These are phyloP conservation scores for Xylariaceae sp. DNA, from an alignment of 2,329 filamentous ascomycete species.

Conservation along the genomic window DNA sequence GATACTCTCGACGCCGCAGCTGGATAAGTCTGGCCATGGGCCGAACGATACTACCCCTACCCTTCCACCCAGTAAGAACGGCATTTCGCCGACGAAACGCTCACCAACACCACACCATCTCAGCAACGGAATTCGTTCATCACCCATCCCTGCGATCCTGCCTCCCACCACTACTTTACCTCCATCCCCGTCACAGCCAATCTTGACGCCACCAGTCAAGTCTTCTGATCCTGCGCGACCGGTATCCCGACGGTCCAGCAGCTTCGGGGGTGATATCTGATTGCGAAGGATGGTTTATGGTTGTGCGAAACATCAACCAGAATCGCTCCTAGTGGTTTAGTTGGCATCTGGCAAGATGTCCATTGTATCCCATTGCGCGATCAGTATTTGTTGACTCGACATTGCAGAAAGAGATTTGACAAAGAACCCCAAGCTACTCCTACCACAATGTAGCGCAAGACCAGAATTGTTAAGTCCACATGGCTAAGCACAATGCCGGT, in stretches of 20 bases:
- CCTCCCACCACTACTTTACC: constrained; percentile 54
- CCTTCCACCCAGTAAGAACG: constrained; percentile 41
- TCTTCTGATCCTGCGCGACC: constrained; percentile 34
- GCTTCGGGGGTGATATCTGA: constrained; percentile 16
- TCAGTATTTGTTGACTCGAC: background rate
- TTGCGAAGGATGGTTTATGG: background rate
- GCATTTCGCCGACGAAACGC: constrained; percentile 49
- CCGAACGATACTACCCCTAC: constrained; percentile 34
- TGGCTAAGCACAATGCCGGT: background rate
- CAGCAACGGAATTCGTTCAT: constrained; percentile 27
- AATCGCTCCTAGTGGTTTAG: background rate
- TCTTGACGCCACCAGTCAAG: constrained; percentile 58
- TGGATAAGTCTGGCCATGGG: constrained; percentile 29
- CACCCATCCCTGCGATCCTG: constrained; percentile 42
- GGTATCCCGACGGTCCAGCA: constrained; percentile 24
- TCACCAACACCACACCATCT: constrained; percentile 39
- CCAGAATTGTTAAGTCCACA: background rate
- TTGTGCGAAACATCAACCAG: background rate
- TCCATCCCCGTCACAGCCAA: constrained; percentile 52
- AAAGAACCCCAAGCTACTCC: background rate
- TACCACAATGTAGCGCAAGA: background rate
- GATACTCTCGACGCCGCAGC: constrained; percentile 32
- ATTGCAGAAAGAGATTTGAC: background rate
- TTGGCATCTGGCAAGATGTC: background rate
- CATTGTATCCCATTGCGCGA: background rate